Base-by-base conservation (phyloP, 129 eudicot genomes). In the Rutidosis leptorrhynchoides region DNA sequence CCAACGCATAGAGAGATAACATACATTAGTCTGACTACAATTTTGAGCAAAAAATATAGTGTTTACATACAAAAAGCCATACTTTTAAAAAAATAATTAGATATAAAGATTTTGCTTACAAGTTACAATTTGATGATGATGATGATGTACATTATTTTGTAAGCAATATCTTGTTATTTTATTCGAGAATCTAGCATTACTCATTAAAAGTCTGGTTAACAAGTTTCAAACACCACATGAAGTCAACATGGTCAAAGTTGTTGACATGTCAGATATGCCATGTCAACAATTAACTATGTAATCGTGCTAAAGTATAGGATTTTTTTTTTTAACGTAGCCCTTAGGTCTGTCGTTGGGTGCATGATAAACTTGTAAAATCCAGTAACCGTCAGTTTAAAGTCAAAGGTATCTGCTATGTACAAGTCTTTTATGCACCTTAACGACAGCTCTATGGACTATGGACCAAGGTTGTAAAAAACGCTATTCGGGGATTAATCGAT, bases 181-280 rank as follows among this genome's bases (percentile, higher is more conserved):
- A 4, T 40, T 40, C 3, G n/a, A 0, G 3, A 40, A 40, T 12
- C 16, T 40, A 40, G 46, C 46, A 40, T 16, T 40, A 12, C 46
- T 40, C 5, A 2, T 12, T 40, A 12, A 37, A 16, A 40, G 0
- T 12, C n/a, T 10, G 3, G 12, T 12, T 11, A 12, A 40, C 46
- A 11, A 40, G 46, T 40, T 40, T 19, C 55, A 49, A n/a, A 49
- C 23, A 4, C 23, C 55, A 49, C 55, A 49, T 49, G 28, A 52
- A 19, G 59, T 53, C 59, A 53, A 53, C 59, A 23, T 53, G 59
- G 59, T 53, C 26, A 53, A 22, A 53, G 29, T 22, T 22, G 9
- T 11, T 23, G 12, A 53, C 59, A 53, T 53, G 15, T 53, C 16
- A 10, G 55, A 9, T n/a, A n/a, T 53, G 10, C 14, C 46, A 40